Percentiles rank a stretch among this genome's conserved stretches.
Conservation (phyloP, 2,329 filamentous ascomycete genomes). For the Verticillium tricorpus region DNA sequence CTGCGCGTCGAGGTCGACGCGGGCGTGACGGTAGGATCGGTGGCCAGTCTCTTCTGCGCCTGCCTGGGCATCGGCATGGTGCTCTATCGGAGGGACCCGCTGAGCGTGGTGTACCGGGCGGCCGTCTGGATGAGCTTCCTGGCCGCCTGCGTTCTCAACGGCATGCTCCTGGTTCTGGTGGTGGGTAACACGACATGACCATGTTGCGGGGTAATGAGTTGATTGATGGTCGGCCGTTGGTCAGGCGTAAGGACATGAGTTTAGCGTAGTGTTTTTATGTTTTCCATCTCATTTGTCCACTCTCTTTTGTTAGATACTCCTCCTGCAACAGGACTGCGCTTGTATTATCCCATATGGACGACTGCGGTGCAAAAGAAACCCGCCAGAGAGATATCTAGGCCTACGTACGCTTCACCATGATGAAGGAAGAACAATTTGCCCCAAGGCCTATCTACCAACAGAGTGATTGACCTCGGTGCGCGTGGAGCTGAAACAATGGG, state of each 20-base stretch:
- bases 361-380: neutral
- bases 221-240: neutral
- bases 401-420: neutral
- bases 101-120: conserved; percentile 37
- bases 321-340: neutral
- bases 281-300: neutral
- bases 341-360: neutral
- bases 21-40: conserved; percentile 65
- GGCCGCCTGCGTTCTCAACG: conserved; percentile 35
- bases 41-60: conserved; percentile 61
- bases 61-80: conserved; percentile 57
- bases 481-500: no score
- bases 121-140: conserved; percentile 32
- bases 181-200: conserved; percentile 31
- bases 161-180: conserved; percentile 37
- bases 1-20: conserved; percentile 68
- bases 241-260: neutral
- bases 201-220: neutral
- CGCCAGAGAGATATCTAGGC: neutral
- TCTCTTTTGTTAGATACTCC: neutral
- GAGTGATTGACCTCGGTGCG: no score
- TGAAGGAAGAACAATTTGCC: no score
- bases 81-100: conserved; percentile 43
- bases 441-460: no score
- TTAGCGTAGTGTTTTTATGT: neutral